phyloP scores from a whole-genome alignment of 108 stramenopile species.

The Nitzschia putrida region DNA sequence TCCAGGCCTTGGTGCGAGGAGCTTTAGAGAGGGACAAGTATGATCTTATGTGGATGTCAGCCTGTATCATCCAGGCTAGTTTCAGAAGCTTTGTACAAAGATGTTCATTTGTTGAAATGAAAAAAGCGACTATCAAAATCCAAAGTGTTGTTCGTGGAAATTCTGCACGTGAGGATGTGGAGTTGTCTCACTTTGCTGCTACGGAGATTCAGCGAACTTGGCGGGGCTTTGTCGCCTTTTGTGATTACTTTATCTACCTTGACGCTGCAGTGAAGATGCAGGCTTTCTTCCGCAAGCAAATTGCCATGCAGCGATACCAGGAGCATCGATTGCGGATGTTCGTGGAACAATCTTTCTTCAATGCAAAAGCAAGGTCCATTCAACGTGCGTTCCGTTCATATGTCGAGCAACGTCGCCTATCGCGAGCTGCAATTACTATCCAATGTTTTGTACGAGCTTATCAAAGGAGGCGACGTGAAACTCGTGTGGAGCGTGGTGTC shows the following conservation, averaged over 20 bases:
- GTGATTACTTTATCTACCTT: conserved; percentile 38
- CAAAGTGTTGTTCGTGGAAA: conserved; percentile 44
- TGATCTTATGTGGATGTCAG: conserved; percentile 19
- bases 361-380: conserved; percentile 27
- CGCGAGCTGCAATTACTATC: conserved; percentile 17
- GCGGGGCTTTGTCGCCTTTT: conserved; percentile 49
- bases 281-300: conserved; percentile 25
- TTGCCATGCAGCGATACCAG: conserved; percentile 3
- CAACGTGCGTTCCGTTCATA: conserved; percentile 26
- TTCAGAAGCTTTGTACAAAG: conserved; percentile 35
- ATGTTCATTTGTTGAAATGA: conserved; percentile 15
- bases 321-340: conserved; percentile 1
- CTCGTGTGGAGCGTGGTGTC: conserved; percentile 11
- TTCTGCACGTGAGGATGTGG: conserved; percentile 32
- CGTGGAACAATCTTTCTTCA: conserved; percentile 26
- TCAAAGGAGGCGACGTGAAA: conserved; percentile 11
- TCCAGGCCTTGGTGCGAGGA: conserved; percentile 33
- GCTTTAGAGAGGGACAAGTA: neutral
- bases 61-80: conserved; percentile 38
- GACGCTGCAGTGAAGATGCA: conserved; percentile 52
- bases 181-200: conserved; percentile 52
- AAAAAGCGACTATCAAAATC: conserved; percentile 38
- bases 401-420: conserved; percentile 5
- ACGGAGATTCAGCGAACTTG: conserved; percentile 69
- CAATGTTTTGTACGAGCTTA: conserved; percentile 28